phyloP scores from a whole-genome alignment of 2,329 filamentous ascomycete genomes.

The Sphaerulina populicola region DNA sequence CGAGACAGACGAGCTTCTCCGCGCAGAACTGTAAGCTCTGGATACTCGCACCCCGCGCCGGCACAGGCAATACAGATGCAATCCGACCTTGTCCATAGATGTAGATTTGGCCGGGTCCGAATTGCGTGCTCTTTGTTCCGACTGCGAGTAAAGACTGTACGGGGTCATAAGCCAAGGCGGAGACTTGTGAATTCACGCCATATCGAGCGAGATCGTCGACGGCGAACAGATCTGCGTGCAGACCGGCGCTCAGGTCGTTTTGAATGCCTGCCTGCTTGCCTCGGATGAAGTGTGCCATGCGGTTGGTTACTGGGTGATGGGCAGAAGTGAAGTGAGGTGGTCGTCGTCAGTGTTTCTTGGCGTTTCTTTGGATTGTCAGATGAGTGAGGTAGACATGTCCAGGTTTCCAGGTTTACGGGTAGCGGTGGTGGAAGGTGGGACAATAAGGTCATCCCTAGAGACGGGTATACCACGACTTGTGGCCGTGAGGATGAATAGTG shows the following conservation, averaged over 20 bases:
- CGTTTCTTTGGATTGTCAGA: not conserved
- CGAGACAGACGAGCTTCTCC: conserved; percentile 75
- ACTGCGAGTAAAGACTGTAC: conserved; percentile 88
- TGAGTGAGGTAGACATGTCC: too few relatives aligned
- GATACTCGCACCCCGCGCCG: conserved; percentile 61
- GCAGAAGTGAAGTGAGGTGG: not conserved
- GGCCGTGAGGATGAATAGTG: too few relatives aligned
- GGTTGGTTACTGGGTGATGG: too few relatives aligned
- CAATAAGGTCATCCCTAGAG: too few relatives aligned
- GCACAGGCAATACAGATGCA: conserved; percentile 62
- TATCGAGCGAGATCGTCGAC: conserved; percentile 75
- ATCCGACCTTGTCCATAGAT: conserved; percentile 78
- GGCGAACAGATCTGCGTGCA: conserved; percentile 67
- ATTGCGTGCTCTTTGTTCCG: conserved; percentile 79
- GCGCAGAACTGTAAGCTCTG: conserved; percentile 73
- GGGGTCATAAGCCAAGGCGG: conserved; percentile 82
- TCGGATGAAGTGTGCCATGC: conserved; percentile 85
- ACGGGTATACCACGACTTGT: not conserved
- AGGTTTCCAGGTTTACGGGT: too few relatives aligned
- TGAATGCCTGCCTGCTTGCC: conserved; percentile 90
- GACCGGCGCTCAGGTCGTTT: conserved; percentile 76
- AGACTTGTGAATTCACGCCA: conserved; percentile 60
- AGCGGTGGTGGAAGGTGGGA: too few relatives aligned
- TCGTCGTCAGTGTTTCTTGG: not conserved
- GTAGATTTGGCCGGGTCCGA: conserved; percentile 79